These are phyloP conservation scores for Diutina catenulata DNA, from an alignment of 1,139 yeast species.

Conservation along the genomic window DNA sequence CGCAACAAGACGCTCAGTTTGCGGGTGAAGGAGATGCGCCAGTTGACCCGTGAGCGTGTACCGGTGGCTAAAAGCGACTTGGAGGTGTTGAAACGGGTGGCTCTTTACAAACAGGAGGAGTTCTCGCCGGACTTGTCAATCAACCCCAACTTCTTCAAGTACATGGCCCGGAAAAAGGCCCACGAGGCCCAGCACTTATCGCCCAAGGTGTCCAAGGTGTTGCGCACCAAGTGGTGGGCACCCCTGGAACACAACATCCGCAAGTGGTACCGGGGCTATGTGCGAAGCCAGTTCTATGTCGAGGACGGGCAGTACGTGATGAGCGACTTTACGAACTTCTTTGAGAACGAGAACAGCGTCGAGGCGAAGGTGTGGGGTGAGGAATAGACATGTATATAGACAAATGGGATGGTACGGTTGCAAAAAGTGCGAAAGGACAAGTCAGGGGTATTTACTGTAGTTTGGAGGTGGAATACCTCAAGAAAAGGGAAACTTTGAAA, in stretches of 20 bases:
- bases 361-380: too few species aligned
- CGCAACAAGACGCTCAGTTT: slow-evolving; percentile 17
- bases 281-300: slow-evolving; percentile 20
- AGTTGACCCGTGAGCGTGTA: slow-evolving; percentile 10
- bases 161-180: slow-evolving; percentile 15
- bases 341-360: slow-evolving; percentile 10
- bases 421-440: too few species aligned
- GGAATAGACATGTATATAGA: too few species aligned
- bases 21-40: slow-evolving; percentile 17
- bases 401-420: too few species aligned
- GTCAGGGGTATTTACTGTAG: too few species aligned
- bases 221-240: slow-evolving; percentile 16
- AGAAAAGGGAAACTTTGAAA: too few species aligned
- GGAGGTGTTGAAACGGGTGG: slow-evolving; percentile 12
- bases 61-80: slow-evolving; percentile 17
- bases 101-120: slow-evolving; percentile 9
- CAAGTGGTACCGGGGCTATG: slow-evolving; percentile 19
- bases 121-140: slow-evolving; percentile 8
- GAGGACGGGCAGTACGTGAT: slow-evolving; percentile 13
- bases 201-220: slow-evolving; percentile 10
- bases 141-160: slow-evolving; percentile 20
- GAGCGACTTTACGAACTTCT: slow-evolving; percentile 18
- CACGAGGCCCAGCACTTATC: slow-evolving; percentile 8
- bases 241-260: slow-evolving; percentile 23
- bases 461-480: too few species aligned